These are phyloP conservation scores for Mallotus repandus DNA, from an alignment of 441 rosid genomes.

Conservation along the genomic window DNA sequence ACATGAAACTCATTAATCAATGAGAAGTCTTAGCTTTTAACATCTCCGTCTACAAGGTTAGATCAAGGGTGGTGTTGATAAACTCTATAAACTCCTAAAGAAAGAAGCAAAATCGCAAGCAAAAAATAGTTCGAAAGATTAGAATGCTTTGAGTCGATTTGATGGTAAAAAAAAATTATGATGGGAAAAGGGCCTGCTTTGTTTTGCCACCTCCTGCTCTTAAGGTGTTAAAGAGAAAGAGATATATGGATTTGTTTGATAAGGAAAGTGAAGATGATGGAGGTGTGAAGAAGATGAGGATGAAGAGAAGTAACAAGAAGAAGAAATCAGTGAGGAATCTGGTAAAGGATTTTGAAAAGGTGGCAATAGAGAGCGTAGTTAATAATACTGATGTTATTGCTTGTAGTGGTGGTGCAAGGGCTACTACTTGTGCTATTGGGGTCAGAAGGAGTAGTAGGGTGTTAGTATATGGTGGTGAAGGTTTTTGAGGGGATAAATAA, in stretches of 20 bases:
- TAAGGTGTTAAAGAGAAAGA: too few species aligned
- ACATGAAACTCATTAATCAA: conserved; percentile 90
- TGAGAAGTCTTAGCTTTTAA: conserved; percentile 84
- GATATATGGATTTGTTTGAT: too few species aligned
- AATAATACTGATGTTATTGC: too few species aligned
- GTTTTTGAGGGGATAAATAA: not conserved
- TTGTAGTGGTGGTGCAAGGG: too few species aligned
- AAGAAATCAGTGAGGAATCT: too few species aligned
- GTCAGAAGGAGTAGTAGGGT: conserved; percentile 7
- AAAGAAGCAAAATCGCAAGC: conserved; percentile 16
- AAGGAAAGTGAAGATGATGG: too few species aligned
- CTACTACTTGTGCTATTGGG: not conserved
- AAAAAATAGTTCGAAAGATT: not conserved
- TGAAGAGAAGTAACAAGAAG: too few species aligned
- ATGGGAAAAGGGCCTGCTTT: not conserved
- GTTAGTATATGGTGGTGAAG: conserved; percentile 29
- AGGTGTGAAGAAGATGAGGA: too few species aligned
- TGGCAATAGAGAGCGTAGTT: too few species aligned
- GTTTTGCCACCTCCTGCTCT: too few species aligned
- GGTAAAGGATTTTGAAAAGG: too few species aligned
- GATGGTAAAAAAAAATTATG: conserved; percentile 1
- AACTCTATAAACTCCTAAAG: conserved; percentile 55
- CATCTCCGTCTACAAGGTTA: conserved; percentile 90
- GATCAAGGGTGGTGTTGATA: conserved; percentile 67
- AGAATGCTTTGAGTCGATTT: conserved; percentile 1